Evolutionary conservation across 768 basidiomycete genomes (phyloP).

Genomic region (Rhodotorula paludigena): DNA sequence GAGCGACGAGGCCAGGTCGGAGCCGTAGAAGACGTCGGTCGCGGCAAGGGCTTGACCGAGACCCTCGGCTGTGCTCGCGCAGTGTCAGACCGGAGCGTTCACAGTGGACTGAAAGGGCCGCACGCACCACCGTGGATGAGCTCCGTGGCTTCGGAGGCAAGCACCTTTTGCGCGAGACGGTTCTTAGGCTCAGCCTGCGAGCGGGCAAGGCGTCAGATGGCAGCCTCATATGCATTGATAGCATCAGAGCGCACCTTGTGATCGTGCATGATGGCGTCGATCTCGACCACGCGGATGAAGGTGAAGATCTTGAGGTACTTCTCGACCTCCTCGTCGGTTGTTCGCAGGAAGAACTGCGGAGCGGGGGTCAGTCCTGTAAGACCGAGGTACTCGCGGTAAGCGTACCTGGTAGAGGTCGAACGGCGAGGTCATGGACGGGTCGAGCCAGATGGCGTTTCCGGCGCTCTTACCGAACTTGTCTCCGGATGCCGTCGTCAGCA

Average conservation of each 20-base stretch:
- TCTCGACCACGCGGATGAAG: constrained; percentile 59
- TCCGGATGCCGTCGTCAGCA: constrained; percentile 79
- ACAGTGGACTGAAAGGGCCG: neutral
- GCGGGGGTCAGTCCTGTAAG: constrained; percentile 22
- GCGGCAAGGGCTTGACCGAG: constrained; percentile 34
- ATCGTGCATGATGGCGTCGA: constrained; percentile 56
- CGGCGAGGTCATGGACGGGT: constrained; percentile 68
- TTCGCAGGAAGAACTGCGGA: constrained; percentile 78
- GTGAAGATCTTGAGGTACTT: constrained; percentile 79
- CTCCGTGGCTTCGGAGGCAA: constrained; percentile 60
- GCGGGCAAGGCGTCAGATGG: neutral
- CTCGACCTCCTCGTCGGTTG: constrained; percentile 71
- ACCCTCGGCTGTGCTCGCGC: constrained; percentile 12
- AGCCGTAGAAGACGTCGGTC: constrained; percentile 27
- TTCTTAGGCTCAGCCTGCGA: constrained; percentile 48
- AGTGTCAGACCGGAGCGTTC: accelerated
- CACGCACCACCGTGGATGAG: constrained; percentile 59
- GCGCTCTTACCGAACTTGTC: constrained; percentile 97
- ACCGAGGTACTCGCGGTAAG: too few species aligned
- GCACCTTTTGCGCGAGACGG: constrained; percentile 54
- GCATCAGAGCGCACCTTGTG: constrained; percentile 57
- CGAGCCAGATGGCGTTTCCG: constrained; percentile 91
- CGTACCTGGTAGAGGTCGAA: constrained; percentile 92
- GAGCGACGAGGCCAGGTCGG: constrained; percentile 3
- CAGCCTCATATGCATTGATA: too few species aligned